Conservation (phyloP, 1,284 basidiomycete genomes). For the Ceratobasidium sp. region DNA sequence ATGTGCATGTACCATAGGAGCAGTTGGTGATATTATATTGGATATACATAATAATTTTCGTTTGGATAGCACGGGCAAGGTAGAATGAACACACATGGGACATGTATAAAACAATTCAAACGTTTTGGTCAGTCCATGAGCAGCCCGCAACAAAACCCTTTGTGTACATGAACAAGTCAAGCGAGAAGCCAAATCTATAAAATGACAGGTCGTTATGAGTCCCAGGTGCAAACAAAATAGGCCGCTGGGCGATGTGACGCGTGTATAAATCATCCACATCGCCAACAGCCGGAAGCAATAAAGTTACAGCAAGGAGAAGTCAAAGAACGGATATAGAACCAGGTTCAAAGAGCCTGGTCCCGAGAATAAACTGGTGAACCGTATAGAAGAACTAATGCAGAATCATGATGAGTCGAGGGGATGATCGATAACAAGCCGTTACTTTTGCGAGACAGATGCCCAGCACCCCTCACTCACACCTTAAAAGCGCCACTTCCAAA, state of each 20-base stretch:
- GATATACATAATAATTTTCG: conserved; percentile 28
- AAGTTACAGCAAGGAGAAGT: conserved; percentile 14
- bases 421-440: conserved; percentile 33
- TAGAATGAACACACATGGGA: conserved; percentile 22
- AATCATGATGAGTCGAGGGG: conserved; percentile 27
- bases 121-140: conserved; percentile 20
- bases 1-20: background rate
- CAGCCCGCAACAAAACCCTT: conserved; percentile 13
- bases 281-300: conserved; percentile 16
- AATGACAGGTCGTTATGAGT: background rate
- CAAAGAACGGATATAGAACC: background rate
- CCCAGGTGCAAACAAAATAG: conserved; percentile 15
- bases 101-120: conserved; percentile 28
- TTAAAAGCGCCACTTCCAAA: conserved; percentile 25
- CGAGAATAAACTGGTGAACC: background rate
- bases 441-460: conserved; percentile 34
- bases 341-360: background rate
- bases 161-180: conserved; percentile 26
- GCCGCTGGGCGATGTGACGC: conserved; percentile 10
- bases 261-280: conserved; percentile 37
- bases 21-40: conserved; percentile 6
- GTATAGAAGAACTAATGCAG: background rate
- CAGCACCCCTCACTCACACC: conserved; percentile 37
- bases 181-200: conserved; percentile 13
- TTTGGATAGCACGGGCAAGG: background rate